Evolutionary conservation across 495 filamentous ascomycete genomes (phyloP), one percentile per base, ranked within the genome.

Genomic region (Staphylotrichum longicolle): DNA sequence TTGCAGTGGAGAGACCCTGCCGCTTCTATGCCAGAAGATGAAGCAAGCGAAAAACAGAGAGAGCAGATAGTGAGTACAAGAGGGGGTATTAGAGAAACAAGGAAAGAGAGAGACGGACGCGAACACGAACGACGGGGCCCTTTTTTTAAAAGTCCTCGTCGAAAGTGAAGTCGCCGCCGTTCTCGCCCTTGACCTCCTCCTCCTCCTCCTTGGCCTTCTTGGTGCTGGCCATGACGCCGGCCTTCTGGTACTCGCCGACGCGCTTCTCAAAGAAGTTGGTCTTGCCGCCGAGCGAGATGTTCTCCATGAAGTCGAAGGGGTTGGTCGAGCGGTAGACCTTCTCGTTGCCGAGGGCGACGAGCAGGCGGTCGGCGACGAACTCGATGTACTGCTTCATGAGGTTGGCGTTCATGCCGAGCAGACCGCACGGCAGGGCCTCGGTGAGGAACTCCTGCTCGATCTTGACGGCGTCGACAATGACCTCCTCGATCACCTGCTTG

Each of bases 251-350:
- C 73, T 98, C 94, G 77, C 89, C 95, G 45, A 98, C 94, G 62
- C 94, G 89, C 89, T 98, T 98, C 87, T 98, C 94, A 77, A 98
- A 98, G 89, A 98, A 98, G 84, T 98, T 98, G 75, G 94, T 98
- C 88, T 98, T 98, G 77, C 94, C 94, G 34, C 92, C 90, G 37
- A 98, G 83, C 9, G 94, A 98, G 79, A 98, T 98, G 70, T 91
- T 93, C 85, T 98, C 94, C 94, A 98, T 98, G 80, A 98, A 98
- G 84, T 98, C 94, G 77, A 98, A 98, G 66, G 94, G 94, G 80
- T 98, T 98, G 73, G 89, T 83, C 34, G 86, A 80, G 69, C 93
- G 86, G 86, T 95, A 98, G 73, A 89, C 83, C 83, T 97, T 98
- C 65, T 87, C 82, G 76, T 96, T 96, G 66, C 94, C 94, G 45